phyloP scores from a whole-genome alignment of 75 land plant species.

The Cryptomeria japonica region DNA sequence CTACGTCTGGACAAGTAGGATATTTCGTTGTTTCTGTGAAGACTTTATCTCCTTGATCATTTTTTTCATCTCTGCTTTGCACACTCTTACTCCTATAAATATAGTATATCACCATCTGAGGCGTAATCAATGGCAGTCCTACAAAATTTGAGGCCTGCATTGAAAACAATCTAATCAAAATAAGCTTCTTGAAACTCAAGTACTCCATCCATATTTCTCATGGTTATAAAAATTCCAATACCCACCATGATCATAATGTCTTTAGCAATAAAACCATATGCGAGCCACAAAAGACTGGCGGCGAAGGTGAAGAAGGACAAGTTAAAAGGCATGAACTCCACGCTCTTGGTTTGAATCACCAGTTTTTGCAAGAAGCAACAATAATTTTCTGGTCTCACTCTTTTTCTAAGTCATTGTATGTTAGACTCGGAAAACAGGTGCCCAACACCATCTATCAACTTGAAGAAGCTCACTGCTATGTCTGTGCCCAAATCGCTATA shows the following conservation, averaged over 20 bases:
- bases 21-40: not conserved
- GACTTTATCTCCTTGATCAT: not conserved
- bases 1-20: not conserved
- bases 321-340: conserved; percentile 24
- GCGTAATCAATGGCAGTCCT: not conserved
- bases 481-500: too few species aligned
- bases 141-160: conserved; percentile 13
- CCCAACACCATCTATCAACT: too few species aligned
- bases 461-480: too few species aligned
- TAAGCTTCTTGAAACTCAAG: not conserved
- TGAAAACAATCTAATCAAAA: not conserved
- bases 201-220: not conserved
- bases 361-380: conserved; percentile 11
- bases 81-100: not conserved
- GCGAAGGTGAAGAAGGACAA: conserved; percentile 17
- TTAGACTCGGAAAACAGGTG: too few species aligned
- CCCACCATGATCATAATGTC: conserved; percentile 25
- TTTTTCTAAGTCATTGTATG: not conserved
- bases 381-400: not conserved
- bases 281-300: conserved; percentile 17
- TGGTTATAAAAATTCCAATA: not conserved
- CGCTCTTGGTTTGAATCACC: conserved; percentile 29
- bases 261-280: conserved; percentile 17
- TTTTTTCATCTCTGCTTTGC: not conserved
- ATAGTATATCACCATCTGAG: conserved; percentile 4